A percentile compares a stretch with the other conserved stretches of the same genome.
Evolutionary conservation across 2,329 filamentous ascomycete species (phyloP).

Genomic region (Cercospora canescens): DNA sequence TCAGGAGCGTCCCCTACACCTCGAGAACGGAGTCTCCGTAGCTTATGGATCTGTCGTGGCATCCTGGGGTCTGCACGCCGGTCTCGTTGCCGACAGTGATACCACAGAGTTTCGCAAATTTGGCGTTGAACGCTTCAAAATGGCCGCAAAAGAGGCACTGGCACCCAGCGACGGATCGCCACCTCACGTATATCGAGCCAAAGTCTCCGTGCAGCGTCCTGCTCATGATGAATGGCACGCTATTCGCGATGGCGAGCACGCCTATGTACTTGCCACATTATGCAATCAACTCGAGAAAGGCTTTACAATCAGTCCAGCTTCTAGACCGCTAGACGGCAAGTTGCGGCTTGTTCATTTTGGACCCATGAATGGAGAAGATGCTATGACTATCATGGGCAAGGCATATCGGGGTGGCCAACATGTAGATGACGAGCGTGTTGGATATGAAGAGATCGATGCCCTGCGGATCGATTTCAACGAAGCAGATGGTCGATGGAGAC

Average conservation of each 20-base stretch:
- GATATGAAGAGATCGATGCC: conserved; percentile 69
- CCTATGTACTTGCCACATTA: conserved; percentile 74
- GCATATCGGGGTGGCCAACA: conserved; percentile 61
- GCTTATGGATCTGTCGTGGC: conserved; percentile 78
- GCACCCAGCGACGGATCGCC: conserved; percentile 53
- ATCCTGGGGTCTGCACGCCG: conserved; percentile 87
- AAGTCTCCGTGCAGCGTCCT: conserved; percentile 47
- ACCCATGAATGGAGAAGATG: conserved; percentile 61
- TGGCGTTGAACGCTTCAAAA: conserved; percentile 76
- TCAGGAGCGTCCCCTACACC: conserved; percentile 40
- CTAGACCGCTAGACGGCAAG: conserved; percentile 67
- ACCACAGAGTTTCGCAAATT: conserved; percentile 76
- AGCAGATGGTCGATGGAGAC: conserved; percentile 71
- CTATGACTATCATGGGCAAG: conserved; percentile 73
- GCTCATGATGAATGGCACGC: conserved; percentile 32
- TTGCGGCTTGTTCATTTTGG: conserved; percentile 76
- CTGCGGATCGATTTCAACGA: conserved; percentile 68
- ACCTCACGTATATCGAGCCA: conserved; percentile 59
- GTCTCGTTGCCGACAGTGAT: conserved; percentile 87
- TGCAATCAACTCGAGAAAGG: conserved; percentile 79
- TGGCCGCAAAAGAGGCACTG: conserved; percentile 79
- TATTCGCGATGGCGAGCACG: conserved; percentile 55
- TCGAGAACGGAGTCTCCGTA: conserved; percentile 34
- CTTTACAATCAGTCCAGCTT: conserved; percentile 78
- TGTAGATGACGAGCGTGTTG: conserved; percentile 57